Conservation (phyloP, 78 protist species). For the Dictyostelium intermedium region DNA sequence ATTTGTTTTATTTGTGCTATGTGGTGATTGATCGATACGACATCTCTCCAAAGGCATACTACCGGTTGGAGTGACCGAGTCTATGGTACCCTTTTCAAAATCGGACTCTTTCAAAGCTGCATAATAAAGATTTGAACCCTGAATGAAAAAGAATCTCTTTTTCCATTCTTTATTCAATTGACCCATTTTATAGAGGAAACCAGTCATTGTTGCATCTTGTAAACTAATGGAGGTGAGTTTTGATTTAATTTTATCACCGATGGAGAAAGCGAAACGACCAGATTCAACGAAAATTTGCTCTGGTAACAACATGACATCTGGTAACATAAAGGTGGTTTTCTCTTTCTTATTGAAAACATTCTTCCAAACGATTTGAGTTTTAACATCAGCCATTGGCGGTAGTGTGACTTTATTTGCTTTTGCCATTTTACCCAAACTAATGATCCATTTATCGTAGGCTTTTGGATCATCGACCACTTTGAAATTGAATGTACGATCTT, state of each 20-base stretch:
- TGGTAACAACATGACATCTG: constrained; percentile 62
- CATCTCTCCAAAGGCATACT: constrained; percentile 32
- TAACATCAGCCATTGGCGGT: not conserved
- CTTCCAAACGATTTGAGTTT: constrained; percentile 43
- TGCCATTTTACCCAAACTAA: constrained; percentile 25
- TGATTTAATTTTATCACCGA: constrained; percentile 69
- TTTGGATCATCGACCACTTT: constrained; percentile 31
- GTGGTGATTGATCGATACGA: constrained; percentile 30
- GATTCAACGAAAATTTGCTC: constrained; percentile 56
- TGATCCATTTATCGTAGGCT: constrained; percentile 48
- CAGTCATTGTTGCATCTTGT: constrained; percentile 38
- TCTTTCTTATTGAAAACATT: constrained; percentile 29
- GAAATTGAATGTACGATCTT: constrained; percentile 31
- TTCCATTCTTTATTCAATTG: constrained; percentile 63
- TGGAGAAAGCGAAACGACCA: constrained; percentile 49
- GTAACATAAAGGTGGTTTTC: constrained; percentile 36
- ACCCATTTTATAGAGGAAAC: constrained; percentile 72
- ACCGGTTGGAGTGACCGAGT: constrained; percentile 48
- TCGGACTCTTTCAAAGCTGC: constrained; percentile 4
- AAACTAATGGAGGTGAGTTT: constrained; percentile 11
- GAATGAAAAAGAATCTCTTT: constrained; percentile 39
- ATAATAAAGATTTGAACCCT: constrained; percentile 14
- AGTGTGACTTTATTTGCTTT: not conserved
- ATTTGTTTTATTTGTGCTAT: constrained; percentile 13
- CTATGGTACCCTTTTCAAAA: not conserved